Evolutionary conservation across 106 monocot species (phyloP), one percentile per base, ranked within the genome.

Genomic region (Agapanthus africanus): DNA sequence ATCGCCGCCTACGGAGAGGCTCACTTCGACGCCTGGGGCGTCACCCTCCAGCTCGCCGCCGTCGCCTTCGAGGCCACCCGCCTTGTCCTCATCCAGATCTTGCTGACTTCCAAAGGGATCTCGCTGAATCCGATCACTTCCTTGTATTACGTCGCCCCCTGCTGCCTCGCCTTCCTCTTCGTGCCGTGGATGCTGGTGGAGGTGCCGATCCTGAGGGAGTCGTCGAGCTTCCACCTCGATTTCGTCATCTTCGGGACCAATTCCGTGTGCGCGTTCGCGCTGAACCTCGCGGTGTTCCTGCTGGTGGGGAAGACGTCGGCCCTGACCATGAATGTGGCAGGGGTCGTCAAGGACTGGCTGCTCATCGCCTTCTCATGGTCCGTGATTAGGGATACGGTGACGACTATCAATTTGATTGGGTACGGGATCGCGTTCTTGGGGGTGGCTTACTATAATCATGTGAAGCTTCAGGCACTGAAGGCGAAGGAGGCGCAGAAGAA

Each of bases 1-100:
- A 73, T 73, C 37, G 73, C 73, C 18, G 73, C 73, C 7, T 73
- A 73, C 28, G 73, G 73, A 4, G 73, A 73, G 65, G 73, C 73
- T 16, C 63, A 40, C 22, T 73, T 73, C 50, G 11, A 65, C 37
- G 27, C 28, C 0, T 73, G 49, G 73, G 73, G 73, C 11, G 73
- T 73, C 34, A 15, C 64, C 15, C 65, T 73, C 25, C 73, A 73
- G 51, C 73, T 73, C 50, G 65, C 37, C 28, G 73, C 73, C 11
- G 73, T 73, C 34, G 63, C 40, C 6, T 72, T 72, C 32, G 72
- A 72, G 35, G 72, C 72, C 19, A 72, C 72, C 63, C 61, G 72
- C 28, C 63, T 72, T 0, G 72, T 72, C 30, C 63, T 72, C 31
- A 72, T 72, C 28, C 72, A 72, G 72, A 50, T 72, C 47, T 59